Evolutionary conservation across 2,329 filamentous ascomycete species (phyloP).

Genomic region (Catunica adiposa): DNA sequence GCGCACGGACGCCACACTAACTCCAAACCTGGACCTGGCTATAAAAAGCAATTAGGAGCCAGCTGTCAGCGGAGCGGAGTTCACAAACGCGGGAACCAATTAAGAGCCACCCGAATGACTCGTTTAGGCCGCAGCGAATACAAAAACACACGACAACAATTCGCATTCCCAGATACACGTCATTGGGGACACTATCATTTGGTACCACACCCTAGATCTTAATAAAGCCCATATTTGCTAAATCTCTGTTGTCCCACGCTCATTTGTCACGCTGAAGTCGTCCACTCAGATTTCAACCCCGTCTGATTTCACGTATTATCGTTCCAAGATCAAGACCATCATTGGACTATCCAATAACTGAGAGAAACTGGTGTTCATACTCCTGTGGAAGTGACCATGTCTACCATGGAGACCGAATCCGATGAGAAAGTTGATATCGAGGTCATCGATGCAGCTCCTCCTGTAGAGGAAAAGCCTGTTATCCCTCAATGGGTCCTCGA

Average conservation of each 20-base stretch:
- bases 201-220: too few species aligned
- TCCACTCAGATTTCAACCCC: too few species aligned
- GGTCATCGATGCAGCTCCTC: not conserved
- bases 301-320: too few species aligned
- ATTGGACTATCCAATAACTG: too few species aligned
- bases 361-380: too few species aligned
- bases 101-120: not conserved
- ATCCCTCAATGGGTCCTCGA: not conserved
- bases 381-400: not conserved
- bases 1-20: too few species aligned
- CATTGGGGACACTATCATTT: too few species aligned
- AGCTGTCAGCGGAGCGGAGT: not conserved
- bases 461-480: conserved; percentile 3
- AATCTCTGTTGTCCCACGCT: too few species aligned
- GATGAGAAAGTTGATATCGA: not conserved
- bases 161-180: too few species aligned
- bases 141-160: not conserved
- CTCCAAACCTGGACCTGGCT: not conserved
- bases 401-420: not conserved
- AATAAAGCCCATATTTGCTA: too few species aligned
- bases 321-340: too few species aligned
- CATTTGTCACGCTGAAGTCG: too few species aligned
- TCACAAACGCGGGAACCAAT: not conserved
- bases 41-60: not conserved
- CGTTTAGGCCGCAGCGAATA: not conserved